Conservation (phyloP, 345 rosid species). For the Erucastrum elatum region DNA sequence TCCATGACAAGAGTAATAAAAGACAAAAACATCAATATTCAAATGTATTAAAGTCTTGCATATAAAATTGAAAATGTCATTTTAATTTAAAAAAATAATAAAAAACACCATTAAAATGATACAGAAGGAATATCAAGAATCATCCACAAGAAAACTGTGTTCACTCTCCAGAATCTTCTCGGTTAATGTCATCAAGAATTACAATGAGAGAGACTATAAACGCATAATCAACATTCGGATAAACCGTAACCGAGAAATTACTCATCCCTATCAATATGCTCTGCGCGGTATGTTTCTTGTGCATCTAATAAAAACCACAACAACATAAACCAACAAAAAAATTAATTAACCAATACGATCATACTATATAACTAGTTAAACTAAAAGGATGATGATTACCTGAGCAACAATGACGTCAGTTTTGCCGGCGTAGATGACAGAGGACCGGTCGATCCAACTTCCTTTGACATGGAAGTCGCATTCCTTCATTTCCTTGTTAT, state of each 20-base stretch:
- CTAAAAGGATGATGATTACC: constrained; percentile 21
- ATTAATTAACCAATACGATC: neutral
- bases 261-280: constrained; percentile 38
- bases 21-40: too few species aligned
- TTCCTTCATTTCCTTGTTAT: constrained; percentile 39
- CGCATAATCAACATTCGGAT: constrained; percentile 38
- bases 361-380: neutral
- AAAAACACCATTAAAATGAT: too few species aligned
- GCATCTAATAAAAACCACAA: constrained; percentile 29
- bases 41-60: too few species aligned
- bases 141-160: neutral
- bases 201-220: constrained; percentile 41
- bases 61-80: too few species aligned
- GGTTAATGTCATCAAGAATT: constrained; percentile 42
- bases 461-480: constrained; percentile 53
- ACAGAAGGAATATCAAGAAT: neutral
- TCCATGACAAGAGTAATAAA: too few species aligned
- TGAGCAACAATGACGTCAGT: constrained; percentile 49
- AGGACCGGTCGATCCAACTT: constrained; percentile 45
- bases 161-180: constrained; percentile 31
- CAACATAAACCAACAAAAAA: neutral
- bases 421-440: constrained; percentile 48
- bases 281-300: constrained; percentile 38
- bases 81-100: too few species aligned
- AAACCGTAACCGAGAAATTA: constrained; percentile 37